phyloP scores from a whole-genome alignment of 2,329 filamentous ascomycete genomes.

The Mariannaea sp. region DNA sequence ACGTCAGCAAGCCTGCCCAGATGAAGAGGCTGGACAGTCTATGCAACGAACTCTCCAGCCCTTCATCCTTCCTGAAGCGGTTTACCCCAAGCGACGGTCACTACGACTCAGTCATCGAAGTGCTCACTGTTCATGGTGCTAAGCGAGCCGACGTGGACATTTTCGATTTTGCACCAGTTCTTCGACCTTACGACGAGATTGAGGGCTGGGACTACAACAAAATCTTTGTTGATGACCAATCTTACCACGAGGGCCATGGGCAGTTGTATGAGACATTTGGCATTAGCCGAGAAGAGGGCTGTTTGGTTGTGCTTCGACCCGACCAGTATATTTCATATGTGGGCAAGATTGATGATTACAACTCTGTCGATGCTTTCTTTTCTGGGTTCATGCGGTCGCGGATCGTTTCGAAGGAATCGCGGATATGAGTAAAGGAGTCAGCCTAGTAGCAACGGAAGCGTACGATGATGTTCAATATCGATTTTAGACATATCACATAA shows the following conservation, averaged over 20 bases:
- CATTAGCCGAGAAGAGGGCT: constrained; percentile 59
- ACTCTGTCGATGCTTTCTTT: constrained; percentile 12
- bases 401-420: neutral
- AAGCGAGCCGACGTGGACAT: constrained; percentile 55
- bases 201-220: constrained; percentile 62
- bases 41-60: constrained; percentile 40
- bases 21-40: constrained; percentile 9
- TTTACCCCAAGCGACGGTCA: constrained; percentile 11
- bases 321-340: constrained; percentile 64
- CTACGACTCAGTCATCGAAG: constrained; percentile 53
- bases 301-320: constrained; percentile 64
- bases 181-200: constrained; percentile 44
- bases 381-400: constrained; percentile 9
- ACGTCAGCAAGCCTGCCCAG: constrained; percentile 52
- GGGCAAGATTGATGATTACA: constrained; percentile 21
- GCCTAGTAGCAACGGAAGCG: no score
- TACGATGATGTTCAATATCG: no score
- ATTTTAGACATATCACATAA: no score
- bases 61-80: constrained; percentile 36
- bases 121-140: constrained; percentile 64
- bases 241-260: constrained; percentile 58
- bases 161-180: constrained; percentile 55
- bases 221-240: constrained; percentile 59
- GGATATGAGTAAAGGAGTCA: neutral
- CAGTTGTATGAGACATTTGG: constrained; percentile 62